Evolutionary conservation across 371 early-diverging fungal genomes (phyloP).

Genomic region (Rhizopus microsporus): DNA sequence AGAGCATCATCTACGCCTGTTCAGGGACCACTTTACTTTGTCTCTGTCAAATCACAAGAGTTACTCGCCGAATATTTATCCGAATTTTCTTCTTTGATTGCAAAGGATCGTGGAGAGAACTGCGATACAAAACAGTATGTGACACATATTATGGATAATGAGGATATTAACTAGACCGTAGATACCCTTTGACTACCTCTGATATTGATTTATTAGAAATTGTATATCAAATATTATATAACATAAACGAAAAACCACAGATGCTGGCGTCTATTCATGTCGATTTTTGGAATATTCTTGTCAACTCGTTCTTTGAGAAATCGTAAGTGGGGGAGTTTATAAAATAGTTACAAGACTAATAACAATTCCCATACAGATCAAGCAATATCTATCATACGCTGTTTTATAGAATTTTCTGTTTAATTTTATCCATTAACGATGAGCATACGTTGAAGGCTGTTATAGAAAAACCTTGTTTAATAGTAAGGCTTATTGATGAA

Average conservation of each 20-base stretch:
- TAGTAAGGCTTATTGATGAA: slow-evolving; percentile 39
- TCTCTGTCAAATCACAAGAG: slow-evolving; percentile 30
- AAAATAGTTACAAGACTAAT: background rate
- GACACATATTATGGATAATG: background rate
- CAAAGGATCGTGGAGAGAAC: slow-evolving; percentile 23
- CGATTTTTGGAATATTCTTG: slow-evolving; percentile 42
- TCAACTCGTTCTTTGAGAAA: slow-evolving; percentile 48
- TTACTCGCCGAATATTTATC: slow-evolving; percentile 29
- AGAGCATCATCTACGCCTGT: slow-evolving; percentile 32
- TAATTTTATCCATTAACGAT: slow-evolving; percentile 28
- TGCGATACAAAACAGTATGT: slow-evolving; percentile 26
- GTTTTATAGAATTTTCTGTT: slow-evolving; percentile 39
- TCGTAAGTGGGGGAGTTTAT: slow-evolving; percentile 18
- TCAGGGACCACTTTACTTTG: slow-evolving; percentile 40
- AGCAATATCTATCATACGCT: slow-evolving; percentile 47
- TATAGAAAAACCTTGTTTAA: slow-evolving; percentile 31
- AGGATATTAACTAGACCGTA: background rate
- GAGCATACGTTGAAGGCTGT: slow-evolving; percentile 26
- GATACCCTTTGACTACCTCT: slow-evolving; percentile 29
- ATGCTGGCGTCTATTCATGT: slow-evolving; percentile 34
- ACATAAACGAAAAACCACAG: slow-evolving; percentile 29
- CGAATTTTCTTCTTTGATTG: slow-evolving; percentile 28
- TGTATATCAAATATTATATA: slow-evolving; percentile 31
- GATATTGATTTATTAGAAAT: slow-evolving; percentile 43
- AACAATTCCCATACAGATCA: slow-evolving; percentile 13